Conservation (phyloP, 306 rosid species). For the Dalbergia oliveri region DNA sequence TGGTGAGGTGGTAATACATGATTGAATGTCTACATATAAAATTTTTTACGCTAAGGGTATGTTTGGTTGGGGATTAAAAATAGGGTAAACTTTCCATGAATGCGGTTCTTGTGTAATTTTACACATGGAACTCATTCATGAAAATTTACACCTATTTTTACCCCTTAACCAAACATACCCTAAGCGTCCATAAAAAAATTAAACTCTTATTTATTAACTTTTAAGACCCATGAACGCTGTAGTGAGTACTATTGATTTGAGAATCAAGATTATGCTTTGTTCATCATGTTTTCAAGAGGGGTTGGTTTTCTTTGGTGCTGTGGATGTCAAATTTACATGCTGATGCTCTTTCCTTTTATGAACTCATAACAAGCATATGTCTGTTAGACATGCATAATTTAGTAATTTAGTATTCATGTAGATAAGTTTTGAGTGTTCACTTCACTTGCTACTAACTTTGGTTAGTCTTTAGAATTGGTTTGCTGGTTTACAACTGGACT, state of each 20-base stretch:
- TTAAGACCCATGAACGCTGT: neutral
- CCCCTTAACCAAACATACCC: no score
- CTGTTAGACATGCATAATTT: slow-evolving; percentile 14
- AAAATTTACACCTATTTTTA: no score
- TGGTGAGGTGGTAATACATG: no score
- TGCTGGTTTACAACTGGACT: slow-evolving; percentile 15
- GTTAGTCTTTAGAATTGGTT: slow-evolving; percentile 32
- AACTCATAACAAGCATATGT: neutral
- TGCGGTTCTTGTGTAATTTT: no score
- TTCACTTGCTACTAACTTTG: slow-evolving; percentile 12
- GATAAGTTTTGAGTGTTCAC: slow-evolving; percentile 13
- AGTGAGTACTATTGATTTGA: slow-evolving; percentile 16
- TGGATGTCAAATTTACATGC: slow-evolving; percentile 33
- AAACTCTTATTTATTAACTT: no score
- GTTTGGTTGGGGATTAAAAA: no score
- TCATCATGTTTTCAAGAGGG: neutral
- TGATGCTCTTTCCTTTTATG: slow-evolving; percentile 12
- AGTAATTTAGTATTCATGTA: slow-evolving; percentile 2
- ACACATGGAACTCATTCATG: no score
- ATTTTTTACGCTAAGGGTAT: no score
- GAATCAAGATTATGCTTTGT: slow-evolving; percentile 1
- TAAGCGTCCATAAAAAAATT: no score
- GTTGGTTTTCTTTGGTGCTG: neutral
- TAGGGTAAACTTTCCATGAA: no score
- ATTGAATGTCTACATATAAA: no score